Conservation (phyloP, 768 basidiomycete species). For the Chlorophyllum brunneum region DNA sequence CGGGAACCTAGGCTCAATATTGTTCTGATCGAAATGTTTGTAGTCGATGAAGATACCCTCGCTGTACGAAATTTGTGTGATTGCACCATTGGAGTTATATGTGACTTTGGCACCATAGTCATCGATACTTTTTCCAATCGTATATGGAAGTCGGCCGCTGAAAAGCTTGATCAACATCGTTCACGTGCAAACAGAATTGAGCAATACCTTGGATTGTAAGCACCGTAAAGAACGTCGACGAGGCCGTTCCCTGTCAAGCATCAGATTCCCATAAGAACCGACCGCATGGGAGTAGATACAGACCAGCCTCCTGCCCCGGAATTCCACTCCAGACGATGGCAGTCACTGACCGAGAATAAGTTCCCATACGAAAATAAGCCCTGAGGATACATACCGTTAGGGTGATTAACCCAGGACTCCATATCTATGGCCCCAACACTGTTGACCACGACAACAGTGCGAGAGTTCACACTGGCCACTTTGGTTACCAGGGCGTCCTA, state of each 20-base stretch:
- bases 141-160: conserved; percentile 44
- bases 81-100: conserved; percentile 29
- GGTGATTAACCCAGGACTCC: conserved; percentile 55
- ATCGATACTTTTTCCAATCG: conserved; percentile 46
- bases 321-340: conserved; percentile 44
- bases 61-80: conserved; percentile 49
- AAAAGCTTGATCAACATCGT: not conserved
- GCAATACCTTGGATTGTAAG: conserved; percentile 52
- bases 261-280: too few relatives aligned
- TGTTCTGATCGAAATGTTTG: conserved; percentile 49
- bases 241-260: conserved; percentile 55
- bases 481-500: conserved; percentile 44
- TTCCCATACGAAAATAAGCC: not conserved
- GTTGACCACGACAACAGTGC: conserved; percentile 66
- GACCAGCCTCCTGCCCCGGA: conserved; percentile 62
- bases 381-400: conserved; percentile 36
- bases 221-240: conserved; percentile 56
- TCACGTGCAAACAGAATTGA: not conserved
- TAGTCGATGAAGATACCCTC: conserved; percentile 60
- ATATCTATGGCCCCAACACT: conserved; percentile 57
- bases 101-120: conserved; percentile 59
- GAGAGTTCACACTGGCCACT: conserved; percentile 51
- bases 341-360: not conserved
- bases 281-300: conserved; percentile 12
- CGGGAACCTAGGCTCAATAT: conserved; percentile 44